Base-by-base conservation (phyloP, 1,284 basidiomycete genomes). In the Puccinia novopanici region DNA sequence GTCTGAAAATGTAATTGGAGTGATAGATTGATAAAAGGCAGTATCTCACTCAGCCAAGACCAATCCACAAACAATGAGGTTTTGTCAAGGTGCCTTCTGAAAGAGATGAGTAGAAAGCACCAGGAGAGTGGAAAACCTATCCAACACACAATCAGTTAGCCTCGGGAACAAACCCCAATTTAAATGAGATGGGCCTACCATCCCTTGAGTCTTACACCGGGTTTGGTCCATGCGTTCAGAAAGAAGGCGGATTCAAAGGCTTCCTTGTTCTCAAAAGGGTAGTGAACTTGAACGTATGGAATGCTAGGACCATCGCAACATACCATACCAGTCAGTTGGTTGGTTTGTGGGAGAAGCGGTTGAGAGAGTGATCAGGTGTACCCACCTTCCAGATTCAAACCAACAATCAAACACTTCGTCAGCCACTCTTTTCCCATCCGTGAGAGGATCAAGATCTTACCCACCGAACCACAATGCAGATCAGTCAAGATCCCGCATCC, bases 381-480 rank as follows among this genome's bases (percentile, higher is more conserved):
- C 89, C 81, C 83, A 93, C 93, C 92, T 94, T 87, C 97, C 97
- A 9, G 96, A 98, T 88, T 99, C 97, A 86, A 99, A 99, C 97
- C 97, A 99, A 86, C 97, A 99, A 86, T 99, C 97, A 86, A 99
- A 99, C 45, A 99, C 95, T 86, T 98, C 97, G 82, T 98, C 61
- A 99, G 88, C 27, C 87, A 86, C 27, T 96, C 97, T 85, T 95
- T 97, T 82, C 95, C 96, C 86, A 91, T 87, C 85, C 92, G 89
- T 48, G 95, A 98, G 5, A 96, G 97, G 84, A 99, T 98, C 80
- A 93, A 95, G 87, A 99, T 93, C 85, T 93, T 90, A 86, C 98
- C 95, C 84, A 99, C 95, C 85, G 91, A 93, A 83, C 99, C 95
- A 81, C 95, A 89, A 87, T 99, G 97, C 72, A 99, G 86, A 86